These are phyloP conservation scores for Termitomyces sp. DNA, from an alignment of 768 basidiomycete genomes.

Conservation along the genomic window DNA sequence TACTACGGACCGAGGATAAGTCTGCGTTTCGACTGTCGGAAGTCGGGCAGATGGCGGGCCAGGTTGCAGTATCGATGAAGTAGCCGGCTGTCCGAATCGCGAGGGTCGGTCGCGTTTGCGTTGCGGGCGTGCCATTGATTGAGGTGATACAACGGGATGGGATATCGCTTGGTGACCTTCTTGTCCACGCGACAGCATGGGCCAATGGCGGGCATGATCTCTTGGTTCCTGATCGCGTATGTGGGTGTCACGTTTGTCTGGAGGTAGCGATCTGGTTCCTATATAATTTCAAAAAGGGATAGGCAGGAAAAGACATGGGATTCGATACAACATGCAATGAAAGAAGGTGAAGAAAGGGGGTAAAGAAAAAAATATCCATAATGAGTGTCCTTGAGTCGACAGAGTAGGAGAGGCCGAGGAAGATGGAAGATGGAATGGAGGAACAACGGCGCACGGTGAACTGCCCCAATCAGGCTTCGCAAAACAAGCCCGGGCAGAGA, in stretches of 20 bases:
- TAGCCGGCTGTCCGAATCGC: slow-evolving; percentile 22
- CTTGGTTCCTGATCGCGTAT: neutral
- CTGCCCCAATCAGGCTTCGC: slow-evolving; percentile 22
- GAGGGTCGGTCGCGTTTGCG: slow-evolving; percentile 19
- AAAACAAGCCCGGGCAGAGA: slow-evolving; percentile 12
- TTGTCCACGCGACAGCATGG: slow-evolving; percentile 1
- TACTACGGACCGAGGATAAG: slow-evolving; percentile 3
- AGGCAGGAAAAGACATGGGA: slow-evolving; percentile 24
- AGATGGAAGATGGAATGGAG: slow-evolving; percentile 21
- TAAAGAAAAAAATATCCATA: slow-evolving; percentile 37
- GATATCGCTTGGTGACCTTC: slow-evolving; percentile 6
- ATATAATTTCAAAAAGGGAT: slow-evolving; percentile 34
- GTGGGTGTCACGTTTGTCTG: slow-evolving; percentile 27
- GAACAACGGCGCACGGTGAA: slow-evolving; percentile 24
- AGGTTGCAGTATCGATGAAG: neutral
- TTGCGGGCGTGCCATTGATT: slow-evolving; percentile 10
- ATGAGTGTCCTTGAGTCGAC: slow-evolving; percentile 39
- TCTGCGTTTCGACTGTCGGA: slow-evolving; percentile 1
- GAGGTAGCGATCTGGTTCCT: slow-evolving; percentile 47
- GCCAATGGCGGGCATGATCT: neutral
- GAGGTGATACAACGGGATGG: neutral
- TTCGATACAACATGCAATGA: slow-evolving; percentile 24
- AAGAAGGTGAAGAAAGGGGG: slow-evolving; percentile 27
- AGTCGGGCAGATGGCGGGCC: slow-evolving; percentile 2
- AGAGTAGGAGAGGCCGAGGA: slow-evolving; percentile 26